Evolutionary conservation across 1,284 basidiomycete species (phyloP).

Genomic region (Ustilago hordei): DNA sequence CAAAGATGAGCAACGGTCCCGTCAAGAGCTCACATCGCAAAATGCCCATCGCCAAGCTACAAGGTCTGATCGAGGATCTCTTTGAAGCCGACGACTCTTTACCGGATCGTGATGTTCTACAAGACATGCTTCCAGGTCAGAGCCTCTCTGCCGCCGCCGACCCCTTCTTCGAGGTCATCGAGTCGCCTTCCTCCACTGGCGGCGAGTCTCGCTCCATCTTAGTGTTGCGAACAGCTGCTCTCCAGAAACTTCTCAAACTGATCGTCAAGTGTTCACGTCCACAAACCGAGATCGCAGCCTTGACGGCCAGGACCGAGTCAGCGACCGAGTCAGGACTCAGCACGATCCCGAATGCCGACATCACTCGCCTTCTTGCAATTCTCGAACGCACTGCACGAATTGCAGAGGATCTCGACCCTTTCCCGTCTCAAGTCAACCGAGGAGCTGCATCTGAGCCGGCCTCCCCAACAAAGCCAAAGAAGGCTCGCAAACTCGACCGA

Average conservation of each 20-base stretch:
- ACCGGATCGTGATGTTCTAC: constrained; percentile 75
- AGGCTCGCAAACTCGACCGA: constrained; percentile 17
- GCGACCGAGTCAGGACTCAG: constrained; percentile 19
- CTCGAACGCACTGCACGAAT: constrained; percentile 51
- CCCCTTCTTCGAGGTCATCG: constrained; percentile 70
- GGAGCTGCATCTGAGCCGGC: constrained; percentile 15
- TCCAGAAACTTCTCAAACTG: constrained; percentile 51
- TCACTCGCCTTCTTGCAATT: constrained; percentile 46
- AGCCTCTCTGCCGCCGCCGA: constrained; percentile 78
- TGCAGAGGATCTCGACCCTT: constrained; percentile 44
- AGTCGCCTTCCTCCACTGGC: constrained; percentile 28
- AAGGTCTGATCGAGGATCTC: constrained; percentile 81
- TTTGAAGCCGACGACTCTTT: constrained; percentile 88
- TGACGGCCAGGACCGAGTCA: constrained; percentile 21
- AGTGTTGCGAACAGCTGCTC: constrained; percentile 35
- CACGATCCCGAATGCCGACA: constrained; percentile 29
- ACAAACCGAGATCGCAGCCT: constrained; percentile 23
- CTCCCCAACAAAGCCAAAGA: constrained; percentile 39
- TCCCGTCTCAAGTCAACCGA: constrained; percentile 35
- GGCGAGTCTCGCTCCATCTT: constrained; percentile 22
- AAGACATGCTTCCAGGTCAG: constrained; percentile 73
- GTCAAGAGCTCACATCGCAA: constrained; percentile 48
- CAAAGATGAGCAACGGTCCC: constrained; percentile 47
- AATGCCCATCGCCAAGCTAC: constrained; percentile 79
- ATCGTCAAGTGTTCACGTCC: constrained; percentile 41